These are phyloP conservation scores for Penicillium angulare DNA, from an alignment of 495 filamentous ascomycete genomes.

Conservation along the genomic window DNA sequence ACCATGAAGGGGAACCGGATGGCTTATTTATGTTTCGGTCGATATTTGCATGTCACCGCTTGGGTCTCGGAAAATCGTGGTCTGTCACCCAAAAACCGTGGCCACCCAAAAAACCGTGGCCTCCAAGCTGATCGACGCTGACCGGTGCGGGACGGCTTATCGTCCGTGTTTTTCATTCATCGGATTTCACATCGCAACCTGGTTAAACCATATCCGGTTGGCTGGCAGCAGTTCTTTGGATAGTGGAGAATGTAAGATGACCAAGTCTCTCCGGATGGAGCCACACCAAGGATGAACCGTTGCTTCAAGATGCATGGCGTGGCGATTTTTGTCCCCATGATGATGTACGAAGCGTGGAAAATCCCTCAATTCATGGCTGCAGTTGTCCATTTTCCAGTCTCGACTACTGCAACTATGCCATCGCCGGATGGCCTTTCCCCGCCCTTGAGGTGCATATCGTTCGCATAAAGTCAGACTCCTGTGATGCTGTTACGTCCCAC, in stretches of 20 bases:
- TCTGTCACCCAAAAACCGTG: constrained; percentile 10
- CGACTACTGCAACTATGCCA: constrained; percentile 36
- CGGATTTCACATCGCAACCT: constrained; percentile 30
- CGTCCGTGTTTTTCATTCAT: constrained; percentile 33
- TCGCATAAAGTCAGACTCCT: constrained; percentile 27
- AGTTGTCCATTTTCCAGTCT: constrained; percentile 24
- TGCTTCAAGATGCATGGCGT: constrained; percentile 47
- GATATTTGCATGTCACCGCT: constrained; percentile 27
- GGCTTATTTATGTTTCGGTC: constrained; percentile 49
- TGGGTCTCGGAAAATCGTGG: constrained; percentile 8
- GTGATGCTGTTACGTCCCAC: constrained; percentile 30
- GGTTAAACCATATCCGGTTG: constrained; percentile 34
- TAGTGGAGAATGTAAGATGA: constrained; percentile 41
- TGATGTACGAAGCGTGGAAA: constrained; percentile 35
- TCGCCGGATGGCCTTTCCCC: constrained; percentile 34
- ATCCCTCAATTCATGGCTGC: constrained; percentile 42
- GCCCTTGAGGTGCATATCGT: constrained; percentile 31
- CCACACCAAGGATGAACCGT: constrained; percentile 32
- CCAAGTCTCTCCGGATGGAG: constrained; percentile 35
- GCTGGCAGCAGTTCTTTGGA: constrained; percentile 30
- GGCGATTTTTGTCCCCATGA: constrained; percentile 31
- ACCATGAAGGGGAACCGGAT: constrained; percentile 28
- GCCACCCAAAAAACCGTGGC: constrained; percentile 16
- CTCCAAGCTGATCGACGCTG: constrained; percentile 37
- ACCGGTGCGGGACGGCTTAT: constrained; percentile 41